A percentile compares a stretch with the other conserved stretches of the same genome.
phyloP scores from a whole-genome alignment of 345 rosid species.

The Jatropha curcas region DNA sequence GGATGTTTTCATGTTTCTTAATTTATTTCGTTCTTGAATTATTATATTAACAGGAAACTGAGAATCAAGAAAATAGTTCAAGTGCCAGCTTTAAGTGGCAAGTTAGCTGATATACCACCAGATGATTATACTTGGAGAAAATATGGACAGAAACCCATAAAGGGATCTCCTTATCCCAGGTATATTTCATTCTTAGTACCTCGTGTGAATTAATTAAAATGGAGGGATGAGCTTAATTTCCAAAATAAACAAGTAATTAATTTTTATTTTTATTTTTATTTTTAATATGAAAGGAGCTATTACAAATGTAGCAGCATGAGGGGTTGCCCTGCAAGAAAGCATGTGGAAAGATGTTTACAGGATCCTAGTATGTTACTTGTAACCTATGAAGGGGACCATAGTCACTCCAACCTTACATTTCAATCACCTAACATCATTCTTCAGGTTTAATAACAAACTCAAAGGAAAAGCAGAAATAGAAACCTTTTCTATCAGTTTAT shows the following conservation, averaged over 20 bases:
- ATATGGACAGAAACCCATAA: slow-evolving; percentile 43
- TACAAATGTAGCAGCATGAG: slow-evolving; percentile 41
- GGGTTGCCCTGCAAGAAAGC: slow-evolving; percentile 45
- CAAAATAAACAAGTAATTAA: no score
- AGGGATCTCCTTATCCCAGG: slow-evolving; percentile 49
- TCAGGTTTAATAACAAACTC: slow-evolving; percentile 1
- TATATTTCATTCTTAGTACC: no score
- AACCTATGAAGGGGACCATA: slow-evolving; percentile 43
- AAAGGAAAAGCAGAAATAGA: no score
- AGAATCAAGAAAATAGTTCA: slow-evolving; percentile 30
- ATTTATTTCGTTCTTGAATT: not conserved
- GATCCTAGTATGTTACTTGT: slow-evolving; percentile 42
- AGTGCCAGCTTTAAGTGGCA: slow-evolving; percentile 35
- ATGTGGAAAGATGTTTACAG: slow-evolving; percentile 37
- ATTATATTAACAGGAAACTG: slow-evolving; percentile 21
- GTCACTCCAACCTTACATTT: slow-evolving; percentile 23
- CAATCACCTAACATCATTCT: slow-evolving; percentile 1
- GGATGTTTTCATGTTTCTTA: not conserved
- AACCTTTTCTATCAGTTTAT: no score
- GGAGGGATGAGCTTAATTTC: no score
- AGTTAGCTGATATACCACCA: slow-evolving; percentile 34
- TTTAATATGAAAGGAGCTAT: slow-evolving; percentile 29
- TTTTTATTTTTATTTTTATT: not conserved
- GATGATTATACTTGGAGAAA: slow-evolving; percentile 43
- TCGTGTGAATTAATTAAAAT: no score